Conservation (phyloP, 176 grass and related monocot species). For the Carex kokanica region DNA sequence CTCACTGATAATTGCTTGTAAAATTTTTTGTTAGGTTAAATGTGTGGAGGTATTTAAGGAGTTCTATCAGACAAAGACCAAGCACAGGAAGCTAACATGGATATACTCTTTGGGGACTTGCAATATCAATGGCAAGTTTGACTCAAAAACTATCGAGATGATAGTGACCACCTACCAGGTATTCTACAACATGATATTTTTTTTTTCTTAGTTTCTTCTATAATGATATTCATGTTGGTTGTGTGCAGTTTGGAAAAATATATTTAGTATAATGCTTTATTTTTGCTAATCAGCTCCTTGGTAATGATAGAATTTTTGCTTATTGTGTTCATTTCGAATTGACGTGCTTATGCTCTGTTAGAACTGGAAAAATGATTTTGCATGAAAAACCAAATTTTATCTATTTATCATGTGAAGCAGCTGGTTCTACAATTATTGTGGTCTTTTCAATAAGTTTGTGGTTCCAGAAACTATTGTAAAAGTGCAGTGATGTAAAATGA, state of each 20-base stretch:
- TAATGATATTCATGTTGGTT: not conserved
- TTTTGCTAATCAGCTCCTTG: not conserved
- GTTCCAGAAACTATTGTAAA: not conserved
- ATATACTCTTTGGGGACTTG: conserved; percentile 98
- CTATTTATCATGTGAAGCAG: not conserved
- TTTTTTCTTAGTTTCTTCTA: not conserved
- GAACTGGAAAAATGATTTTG: not conserved
- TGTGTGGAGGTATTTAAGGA: conserved; percentile 92
- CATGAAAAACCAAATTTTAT: not conserved
- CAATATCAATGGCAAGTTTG: conserved; percentile 80
- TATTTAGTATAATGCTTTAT: not conserved
- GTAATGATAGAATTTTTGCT: not conserved
- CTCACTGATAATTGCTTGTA: conserved; percentile 12
- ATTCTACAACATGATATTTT: not conserved
- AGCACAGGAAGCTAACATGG: conserved; percentile 93
- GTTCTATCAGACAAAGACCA: conserved; percentile 89
- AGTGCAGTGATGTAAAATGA: not conserved
- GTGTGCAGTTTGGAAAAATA: not conserved
- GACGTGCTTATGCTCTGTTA: not conserved
- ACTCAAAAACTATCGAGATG: conserved; percentile 68
- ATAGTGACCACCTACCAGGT: conserved; percentile 96
- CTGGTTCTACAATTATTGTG: not conserved
- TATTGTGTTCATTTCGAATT: not conserved
- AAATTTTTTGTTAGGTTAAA: conserved; percentile 61
- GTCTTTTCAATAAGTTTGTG: not conserved